Conservation (phyloP, 2,329 filamentous ascomycete species). For the Fusarium equiseti region DNA sequence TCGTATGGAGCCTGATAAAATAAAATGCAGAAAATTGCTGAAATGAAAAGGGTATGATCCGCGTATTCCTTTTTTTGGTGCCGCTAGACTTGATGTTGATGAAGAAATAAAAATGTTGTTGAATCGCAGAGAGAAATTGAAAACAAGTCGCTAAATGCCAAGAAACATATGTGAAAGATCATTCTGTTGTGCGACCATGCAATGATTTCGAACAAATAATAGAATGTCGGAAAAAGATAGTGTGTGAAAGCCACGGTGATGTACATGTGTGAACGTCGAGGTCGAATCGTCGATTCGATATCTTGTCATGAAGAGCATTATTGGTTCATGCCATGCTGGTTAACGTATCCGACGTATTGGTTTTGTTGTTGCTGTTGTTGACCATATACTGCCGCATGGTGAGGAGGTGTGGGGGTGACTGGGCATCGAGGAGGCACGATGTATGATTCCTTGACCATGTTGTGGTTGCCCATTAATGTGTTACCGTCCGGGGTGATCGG, state of each 20-base stretch:
- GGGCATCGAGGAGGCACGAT: conserved; percentile 67
- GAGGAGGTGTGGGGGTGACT: conserved; percentile 70
- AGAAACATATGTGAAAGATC: conserved; percentile 54
- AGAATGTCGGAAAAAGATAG: conserved; percentile 42
- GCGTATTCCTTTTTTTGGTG: conserved; percentile 56
- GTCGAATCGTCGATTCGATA: conserved; percentile 22
- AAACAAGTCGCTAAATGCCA: conserved; percentile 61
- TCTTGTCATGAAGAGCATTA: conserved; percentile 51
- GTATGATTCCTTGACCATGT: conserved; percentile 62
- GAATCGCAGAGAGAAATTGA: conserved; percentile 50
- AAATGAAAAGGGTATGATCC: conserved; percentile 54
- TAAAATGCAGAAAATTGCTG: conserved; percentile 46
- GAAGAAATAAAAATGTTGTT: conserved; percentile 42
- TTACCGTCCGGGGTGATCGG: conserved; percentile 85
- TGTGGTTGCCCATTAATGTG: conserved; percentile 61
- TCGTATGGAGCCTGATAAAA: conserved; percentile 39
- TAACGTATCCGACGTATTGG: conserved; percentile 55
- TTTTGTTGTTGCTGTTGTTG: conserved; percentile 50
- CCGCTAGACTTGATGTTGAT: conserved; percentile 55
- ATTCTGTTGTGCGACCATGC: conserved; percentile 48
- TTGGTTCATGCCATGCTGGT: conserved; percentile 58
- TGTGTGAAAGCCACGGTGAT: conserved; percentile 27
- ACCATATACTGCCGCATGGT: conserved; percentile 53
- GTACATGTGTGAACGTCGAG: conserved; percentile 18
- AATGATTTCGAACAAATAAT: conserved; percentile 51